Percentiles rank a stretch among this genome's conserved stretches.
Conservation (phyloP, 805 yeast species). For the Candida awuae region DNA sequence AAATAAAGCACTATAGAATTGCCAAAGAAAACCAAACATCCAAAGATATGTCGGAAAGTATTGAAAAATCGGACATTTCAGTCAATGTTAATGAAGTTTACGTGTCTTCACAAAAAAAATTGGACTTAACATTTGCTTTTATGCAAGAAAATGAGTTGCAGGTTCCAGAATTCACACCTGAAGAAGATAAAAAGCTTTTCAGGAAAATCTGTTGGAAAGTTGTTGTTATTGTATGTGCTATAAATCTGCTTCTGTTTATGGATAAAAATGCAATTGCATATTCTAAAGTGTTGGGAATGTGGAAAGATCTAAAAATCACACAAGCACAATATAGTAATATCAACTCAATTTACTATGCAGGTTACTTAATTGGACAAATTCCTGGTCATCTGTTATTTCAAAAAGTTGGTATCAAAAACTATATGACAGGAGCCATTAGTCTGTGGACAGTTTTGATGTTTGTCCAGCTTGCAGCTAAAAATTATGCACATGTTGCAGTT, state of each 20-base stretch:
- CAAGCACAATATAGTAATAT: constrained; percentile 37
- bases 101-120: too few relatives aligned
- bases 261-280: constrained; percentile 46
- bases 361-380: constrained; percentile 39
- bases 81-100: too few relatives aligned
- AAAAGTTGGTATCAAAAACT: constrained; percentile 27
- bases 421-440: constrained; percentile 24
- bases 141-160: too few relatives aligned
- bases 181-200: constrained; percentile 32
- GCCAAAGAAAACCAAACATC: too few relatives aligned
- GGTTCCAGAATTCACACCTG: constrained; percentile 35
- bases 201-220: constrained; percentile 34
- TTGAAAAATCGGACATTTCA: too few relatives aligned
- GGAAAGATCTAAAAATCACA: constrained; percentile 37
- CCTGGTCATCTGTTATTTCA: constrained; percentile 39
- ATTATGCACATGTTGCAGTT: constrained; percentile 39
- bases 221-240: constrained; percentile 30
- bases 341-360: constrained; percentile 40
- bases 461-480: constrained; percentile 36
- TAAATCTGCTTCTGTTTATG: constrained; percentile 38
- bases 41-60: too few relatives aligned
- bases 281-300: constrained; percentile 39
- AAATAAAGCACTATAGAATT: too few relatives aligned
- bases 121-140: too few relatives aligned
- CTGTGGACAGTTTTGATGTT: constrained; percentile 30